A percentile compares a stretch with the other conserved stretches of the same genome.
phyloP scores from a whole-genome alignment of 2,329 filamentous ascomycete genomes.

The Penicillium sp. region DNA sequence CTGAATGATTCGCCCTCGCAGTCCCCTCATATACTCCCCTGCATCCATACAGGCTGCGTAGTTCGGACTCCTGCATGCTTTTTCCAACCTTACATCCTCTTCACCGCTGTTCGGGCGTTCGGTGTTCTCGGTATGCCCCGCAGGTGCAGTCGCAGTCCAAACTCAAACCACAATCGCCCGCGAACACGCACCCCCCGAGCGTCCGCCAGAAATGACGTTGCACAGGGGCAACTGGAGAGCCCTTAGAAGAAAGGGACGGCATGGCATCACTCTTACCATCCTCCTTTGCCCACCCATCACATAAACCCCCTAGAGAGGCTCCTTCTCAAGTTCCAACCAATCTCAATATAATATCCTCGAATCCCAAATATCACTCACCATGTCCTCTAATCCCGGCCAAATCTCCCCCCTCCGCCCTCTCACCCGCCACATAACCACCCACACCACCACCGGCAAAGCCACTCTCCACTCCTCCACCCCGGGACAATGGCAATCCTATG shows the following conservation, averaged over 20 bases:
- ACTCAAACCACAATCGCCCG: neutral
- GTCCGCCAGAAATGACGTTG: neutral
- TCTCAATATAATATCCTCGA: neutral
- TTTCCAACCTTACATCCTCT: neutral
- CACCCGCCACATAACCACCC: constrained; percentile 42
- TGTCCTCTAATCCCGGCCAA: constrained; percentile 24
- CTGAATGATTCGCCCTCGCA: neutral
- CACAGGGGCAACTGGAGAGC: neutral
- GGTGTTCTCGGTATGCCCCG: neutral
- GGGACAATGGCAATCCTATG: constrained; percentile 30
- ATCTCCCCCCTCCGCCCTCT: constrained; percentile 30
- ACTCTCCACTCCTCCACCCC: constrained; percentile 37
- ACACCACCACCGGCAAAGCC: constrained; percentile 39
- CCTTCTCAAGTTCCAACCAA: neutral
- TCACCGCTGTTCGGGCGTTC: neutral
- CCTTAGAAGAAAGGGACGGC: too few species aligned
- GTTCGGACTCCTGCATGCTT: neutral
- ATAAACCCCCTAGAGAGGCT: neutral
- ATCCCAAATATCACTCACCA: neutral
- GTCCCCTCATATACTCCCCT: neutral
- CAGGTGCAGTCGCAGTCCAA: neutral
- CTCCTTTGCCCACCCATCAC: neutral
- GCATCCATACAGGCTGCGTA: neutral
- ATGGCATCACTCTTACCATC: neutral
- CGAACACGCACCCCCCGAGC: too few species aligned